phyloP scores from a whole-genome alignment of 805 yeast genomes.

The Candida khao-thaluensis region DNA sequence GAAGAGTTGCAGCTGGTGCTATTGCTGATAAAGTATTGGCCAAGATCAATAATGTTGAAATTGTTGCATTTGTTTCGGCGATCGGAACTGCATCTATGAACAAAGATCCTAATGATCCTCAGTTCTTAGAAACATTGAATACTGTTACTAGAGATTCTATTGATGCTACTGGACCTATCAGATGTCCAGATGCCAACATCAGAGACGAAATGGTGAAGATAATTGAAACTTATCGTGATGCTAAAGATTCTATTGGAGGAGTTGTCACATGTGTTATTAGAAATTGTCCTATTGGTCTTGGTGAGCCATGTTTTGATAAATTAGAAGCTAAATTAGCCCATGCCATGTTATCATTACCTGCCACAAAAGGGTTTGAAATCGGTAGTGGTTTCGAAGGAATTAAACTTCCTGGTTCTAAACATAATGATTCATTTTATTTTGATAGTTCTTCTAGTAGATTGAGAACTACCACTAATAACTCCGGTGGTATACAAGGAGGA shows the following conservation, averaged over 20 bases:
- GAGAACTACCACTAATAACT: slow-evolving; percentile 85
- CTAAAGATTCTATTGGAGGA: slow-evolving; percentile 94
- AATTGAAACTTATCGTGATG: slow-evolving; percentile 82
- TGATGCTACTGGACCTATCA: slow-evolving; percentile 83
- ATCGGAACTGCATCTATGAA: slow-evolving; percentile 81
- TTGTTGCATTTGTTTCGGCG: slow-evolving; percentile 94
- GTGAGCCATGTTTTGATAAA: slow-evolving; percentile 97
- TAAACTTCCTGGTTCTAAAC: slow-evolving; percentile 85
- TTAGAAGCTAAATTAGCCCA: slow-evolving; percentile 94
- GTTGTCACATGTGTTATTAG: slow-evolving; percentile 96
- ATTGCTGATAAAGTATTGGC: slow-evolving; percentile 89
- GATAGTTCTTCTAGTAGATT: slow-evolving; percentile 61
- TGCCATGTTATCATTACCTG: slow-evolving; percentile 97
- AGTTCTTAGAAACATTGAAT: slow-evolving; percentile 64
- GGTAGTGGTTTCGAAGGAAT: slow-evolving; percentile 96
- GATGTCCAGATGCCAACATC: slow-evolving; percentile 81
- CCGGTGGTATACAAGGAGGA: slow-evolving; percentile 99
- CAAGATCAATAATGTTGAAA: slow-evolving; percentile 79
- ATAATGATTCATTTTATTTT: slow-evolving; percentile 80
- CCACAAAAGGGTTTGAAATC: slow-evolving; percentile 96
- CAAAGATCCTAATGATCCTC: slow-evolving; percentile 63
- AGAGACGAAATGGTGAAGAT: slow-evolving; percentile 80
- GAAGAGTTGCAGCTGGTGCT: slow-evolving; percentile 98
- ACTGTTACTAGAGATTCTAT: slow-evolving; percentile 86
- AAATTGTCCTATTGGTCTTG: slow-evolving; percentile 92